These are phyloP conservation scores for Wallacemonas sp. DNA, from an alignment of 208 protist genomes.

Conservation along the genomic window DNA sequence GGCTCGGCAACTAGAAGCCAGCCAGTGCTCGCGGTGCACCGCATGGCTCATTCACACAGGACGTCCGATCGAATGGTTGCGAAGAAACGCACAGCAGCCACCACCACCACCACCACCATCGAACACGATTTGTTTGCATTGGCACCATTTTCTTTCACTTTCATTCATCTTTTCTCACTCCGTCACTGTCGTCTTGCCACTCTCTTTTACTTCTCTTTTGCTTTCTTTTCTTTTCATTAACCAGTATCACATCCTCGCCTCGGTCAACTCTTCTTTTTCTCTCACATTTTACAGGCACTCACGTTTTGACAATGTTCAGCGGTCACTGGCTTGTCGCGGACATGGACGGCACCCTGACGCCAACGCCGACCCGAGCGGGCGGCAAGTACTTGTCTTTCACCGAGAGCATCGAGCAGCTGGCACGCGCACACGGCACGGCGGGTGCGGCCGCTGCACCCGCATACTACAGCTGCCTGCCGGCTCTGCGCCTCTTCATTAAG, in stretches of 20 bases:
- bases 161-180: too few species aligned
- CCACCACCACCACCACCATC: too few species aligned
- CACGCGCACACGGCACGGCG: background rate
- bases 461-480: conserved; percentile 50
- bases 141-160: too few species aligned
- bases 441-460: background rate
- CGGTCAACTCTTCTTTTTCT: conserved; percentile 4
- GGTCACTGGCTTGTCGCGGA: conserved; percentile 63
- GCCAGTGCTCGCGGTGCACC: too few species aligned
- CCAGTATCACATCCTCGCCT: background rate
- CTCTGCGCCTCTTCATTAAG: conserved; percentile 32
- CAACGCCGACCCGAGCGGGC: conserved; percentile 46
- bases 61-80: too few species aligned
- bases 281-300: background rate
- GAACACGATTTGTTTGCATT: too few species aligned
- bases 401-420: conserved; percentile 26
- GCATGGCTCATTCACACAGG: too few species aligned
- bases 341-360: conserved; percentile 65
- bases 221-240: conserved; percentile 22
- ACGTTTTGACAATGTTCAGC: conserved; percentile 27
- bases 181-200: background rate
- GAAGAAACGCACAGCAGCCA: too few species aligned
- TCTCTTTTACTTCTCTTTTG: conserved; percentile 15
- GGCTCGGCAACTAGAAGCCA: too few species aligned
- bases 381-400: conserved; percentile 50